Base-by-base conservation (phyloP, 2,329 filamentous ascomycete genomes). In the Fusarium incarnatum region DNA sequence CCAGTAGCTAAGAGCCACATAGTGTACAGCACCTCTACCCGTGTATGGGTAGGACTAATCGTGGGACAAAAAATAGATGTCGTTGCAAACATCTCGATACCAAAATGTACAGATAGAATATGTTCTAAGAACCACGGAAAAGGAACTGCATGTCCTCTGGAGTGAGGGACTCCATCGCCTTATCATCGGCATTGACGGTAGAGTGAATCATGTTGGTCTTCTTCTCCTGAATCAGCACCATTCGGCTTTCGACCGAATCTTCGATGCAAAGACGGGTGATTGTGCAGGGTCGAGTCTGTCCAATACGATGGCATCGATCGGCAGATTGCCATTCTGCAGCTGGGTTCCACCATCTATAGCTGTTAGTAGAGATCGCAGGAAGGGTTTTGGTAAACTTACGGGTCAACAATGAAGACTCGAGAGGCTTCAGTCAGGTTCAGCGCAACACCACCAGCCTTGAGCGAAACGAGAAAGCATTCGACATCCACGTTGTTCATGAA, bases 251-350 rank as follows among this genome's bases (percentile, higher is more conserved):
- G 28, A 99, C 95, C 2, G 93, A 97, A 78, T 99, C 96, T 79
- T 99, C 95, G 67, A 99, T 98, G 77, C 94, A 97, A 13, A 99
- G 88, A 28, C 96, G 90, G 2, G 94, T 98, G 74, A 99, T 97
- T 37, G 93, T 93, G 78, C 96, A 98, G 28, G 95, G 95, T 10
- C 96, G 92, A 48, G 91, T 93, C 83, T 99, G 96, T 32, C 96
- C 96, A 73, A 98, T 99, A 59, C 96, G 94, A 81, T 98, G 96
- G 77, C 92, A 94, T 70, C 93, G 88, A 79, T 99, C 96, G 5
- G 96, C 96, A 67, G 92, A 96, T 81, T 99, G 96, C 96, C 96
- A 99, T 82, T 99, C 96, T 0, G 95, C 95, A n/a, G 94, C 94
- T n/a, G 96, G 96, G 74, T 98, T 98, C 96, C 96, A 99, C 96